These are phyloP conservation scores for Teratosphaeria nubilosa DNA, from an alignment of 2,329 filamentous ascomycete species.

Conservation along the genomic window DNA sequence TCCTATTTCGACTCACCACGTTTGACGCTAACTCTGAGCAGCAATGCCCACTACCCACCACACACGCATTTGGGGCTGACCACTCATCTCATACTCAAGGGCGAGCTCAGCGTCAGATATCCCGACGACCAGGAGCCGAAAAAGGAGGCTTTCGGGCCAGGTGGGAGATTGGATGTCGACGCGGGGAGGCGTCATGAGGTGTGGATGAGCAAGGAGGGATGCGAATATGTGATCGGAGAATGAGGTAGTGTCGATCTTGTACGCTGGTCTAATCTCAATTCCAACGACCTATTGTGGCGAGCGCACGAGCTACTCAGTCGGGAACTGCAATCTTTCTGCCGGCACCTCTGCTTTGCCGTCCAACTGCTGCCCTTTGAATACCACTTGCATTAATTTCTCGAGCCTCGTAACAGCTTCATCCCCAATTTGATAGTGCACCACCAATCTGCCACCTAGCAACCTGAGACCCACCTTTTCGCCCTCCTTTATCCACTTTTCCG, in stretches of 20 bases:
- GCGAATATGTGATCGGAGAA: constrained; percentile 56
- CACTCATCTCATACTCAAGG: constrained; percentile 58
- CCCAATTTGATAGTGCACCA: constrained; percentile 64
- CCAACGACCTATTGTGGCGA: background rate
- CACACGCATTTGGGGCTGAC: constrained; percentile 56
- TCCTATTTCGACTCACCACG: background rate
- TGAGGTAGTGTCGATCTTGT: constrained; percentile 17
- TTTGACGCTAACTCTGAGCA: constrained; percentile 22
- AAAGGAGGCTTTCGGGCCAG: constrained; percentile 49
- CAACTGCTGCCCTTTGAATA: constrained; percentile 19
- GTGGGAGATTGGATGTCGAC: constrained; percentile 54
- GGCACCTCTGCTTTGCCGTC: constrained; percentile 16
- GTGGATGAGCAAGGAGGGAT: constrained; percentile 54
- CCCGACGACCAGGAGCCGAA: constrained; percentile 44
- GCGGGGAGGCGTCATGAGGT: constrained; percentile 55
- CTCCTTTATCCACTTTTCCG: constrained; percentile 44
- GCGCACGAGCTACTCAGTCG: constrained; percentile 2
- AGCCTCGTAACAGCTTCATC: constrained; percentile 51
- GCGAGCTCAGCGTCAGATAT: constrained; percentile 45
- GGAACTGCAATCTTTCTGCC: constrained; percentile 10
- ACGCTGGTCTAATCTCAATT: background rate
- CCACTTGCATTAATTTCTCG: constrained; percentile 43
- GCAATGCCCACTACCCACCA: constrained; percentile 58
- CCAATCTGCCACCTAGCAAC: constrained; percentile 48
- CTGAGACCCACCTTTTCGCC: constrained; percentile 49